Base-by-base conservation (phyloP, 176 grass and related monocot species). In the Ensete glaucum region DNA sequence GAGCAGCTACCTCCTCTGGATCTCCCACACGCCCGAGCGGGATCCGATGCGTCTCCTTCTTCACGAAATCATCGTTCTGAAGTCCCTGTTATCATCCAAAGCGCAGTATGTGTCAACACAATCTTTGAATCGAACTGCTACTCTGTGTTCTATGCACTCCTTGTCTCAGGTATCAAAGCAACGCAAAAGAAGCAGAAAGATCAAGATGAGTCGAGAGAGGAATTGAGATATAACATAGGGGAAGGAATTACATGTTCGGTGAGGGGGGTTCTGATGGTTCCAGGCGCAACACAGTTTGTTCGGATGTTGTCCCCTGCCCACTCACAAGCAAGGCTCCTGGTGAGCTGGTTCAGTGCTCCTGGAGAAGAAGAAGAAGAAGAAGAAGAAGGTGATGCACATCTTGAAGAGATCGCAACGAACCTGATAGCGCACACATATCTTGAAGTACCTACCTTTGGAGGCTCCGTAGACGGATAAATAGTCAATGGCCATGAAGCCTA, bases 361-460 rank as follows among this genome's bases (percentile, higher is more conserved):
- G 34, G 34, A 43, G 34, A 43, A 43, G 27, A 29, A 2, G 27
- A 29, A 29, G 27, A 29, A 29, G 34, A 43, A 43, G 34, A 29
- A 29, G 27, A 29, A 29, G 34, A 43, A 43, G 34, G 34, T 43
- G 4, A 43, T 43, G 34, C 34, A 43, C 34, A 43, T 43, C 34
- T 43, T 43, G 34, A 5, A 34, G 29, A 34, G 29, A 0, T 34
- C 29, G 4, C 29, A 34, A 34, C 3, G 29, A 43, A 43, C 4
- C 34, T 43, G 34, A 43, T 43, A 43, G 0, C 34, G 3, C 34
- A 43, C 34, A 43, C 34, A 43, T 43, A 43, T 43, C 34, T 43
- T 43, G 9, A 19, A 21, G 60, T 10, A 9, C 60, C 7, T 48
- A 69, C 86, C 82, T 78, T 88, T 88, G 9, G 82, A 17, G 10